These are phyloP conservation scores for Ophiocordyceps camponoti-saundersi DNA, from an alignment of 2,329 filamentous ascomycete genomes.

Conservation along the genomic window DNA sequence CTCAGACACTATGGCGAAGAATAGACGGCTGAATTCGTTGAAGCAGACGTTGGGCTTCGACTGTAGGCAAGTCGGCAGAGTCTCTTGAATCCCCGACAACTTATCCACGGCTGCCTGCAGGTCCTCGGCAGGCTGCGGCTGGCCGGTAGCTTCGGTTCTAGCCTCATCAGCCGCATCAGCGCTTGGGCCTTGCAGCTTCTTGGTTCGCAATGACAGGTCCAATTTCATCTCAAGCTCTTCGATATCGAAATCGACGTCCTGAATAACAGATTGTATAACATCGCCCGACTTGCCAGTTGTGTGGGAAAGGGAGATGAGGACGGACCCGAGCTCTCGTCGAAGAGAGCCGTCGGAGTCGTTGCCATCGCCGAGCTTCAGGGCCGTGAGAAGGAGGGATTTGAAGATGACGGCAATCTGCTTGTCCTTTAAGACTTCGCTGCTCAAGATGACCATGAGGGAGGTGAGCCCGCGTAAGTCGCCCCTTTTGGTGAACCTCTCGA, in stretches of 20 bases:
- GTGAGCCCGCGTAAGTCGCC: conserved; percentile 38
- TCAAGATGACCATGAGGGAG: conserved; percentile 43
- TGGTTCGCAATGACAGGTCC: conserved; percentile 48
- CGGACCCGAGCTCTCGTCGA: conserved; percentile 46
- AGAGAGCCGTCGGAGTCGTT: conserved; percentile 36
- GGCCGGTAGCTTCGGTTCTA: conserved; percentile 11
- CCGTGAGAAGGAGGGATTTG: conserved; percentile 44
- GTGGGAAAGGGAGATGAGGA: conserved; percentile 50
- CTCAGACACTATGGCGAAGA: conserved; percentile 34
- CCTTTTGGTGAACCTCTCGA: conserved; percentile 44
- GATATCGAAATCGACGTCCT: conserved; percentile 53
- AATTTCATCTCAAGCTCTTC: conserved; percentile 60
- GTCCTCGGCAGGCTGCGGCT: conserved; percentile 16
- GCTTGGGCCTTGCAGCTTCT: conserved; percentile 27
- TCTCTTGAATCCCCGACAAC: conserved; percentile 17
- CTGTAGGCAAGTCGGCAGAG: conserved; percentile 33
- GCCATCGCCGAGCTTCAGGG: conserved; percentile 37
- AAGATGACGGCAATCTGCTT: conserved; percentile 48
- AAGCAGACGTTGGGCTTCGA: conserved; percentile 34
- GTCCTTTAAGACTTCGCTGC: conserved; percentile 41
- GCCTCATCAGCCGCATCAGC: conserved; percentile 25
- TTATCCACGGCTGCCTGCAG: conserved; percentile 21
- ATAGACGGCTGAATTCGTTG: conserved; percentile 39
- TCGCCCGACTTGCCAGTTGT: conserved; percentile 38
- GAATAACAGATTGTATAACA: conserved; percentile 49